Base-by-base conservation (phyloP, 2,329 filamentous ascomycete genomes). In the Fusarium musae region DNA sequence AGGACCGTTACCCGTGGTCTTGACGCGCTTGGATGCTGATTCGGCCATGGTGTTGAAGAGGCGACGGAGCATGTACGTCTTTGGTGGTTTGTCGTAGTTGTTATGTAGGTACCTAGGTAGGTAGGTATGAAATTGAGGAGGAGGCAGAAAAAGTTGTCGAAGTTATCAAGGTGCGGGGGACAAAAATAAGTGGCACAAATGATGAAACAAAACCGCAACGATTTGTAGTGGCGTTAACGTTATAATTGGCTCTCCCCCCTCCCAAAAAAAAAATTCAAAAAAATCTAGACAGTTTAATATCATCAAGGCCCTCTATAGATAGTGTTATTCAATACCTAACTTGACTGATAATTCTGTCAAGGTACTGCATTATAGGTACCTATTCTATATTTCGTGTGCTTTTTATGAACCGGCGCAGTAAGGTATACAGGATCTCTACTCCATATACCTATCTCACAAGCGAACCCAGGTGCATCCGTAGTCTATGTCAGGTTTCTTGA, bases 1-100 rank as follows among this genome's bases (percentile, higher is more conserved):
- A 73, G 92, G 75, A 49, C 78, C 78, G 37, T 89, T 87, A 77
- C 78, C 77, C 36, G 89, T 87, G 77, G 92, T 93, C 88, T 97
- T 97, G 82, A 97, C 85, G 83, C 93, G 92, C 85, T 98, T 98
- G 72, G 92, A 85, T 79, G 91, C 88, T 80, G 86, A 89, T 87
- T 93, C 89, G 78, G 91, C 87, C 82, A 83, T 83, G 73, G 70
- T 76, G 19, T 69, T 75, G 39, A 80, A 26, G 65, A 79, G 52
- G 65, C 80, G 80, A 49, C 79, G 80, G 56, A 80, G 75, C 81
- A 83, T 83, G 43, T 59, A 50, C 49, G 34, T 47, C 42, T 53
- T 44, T 36, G 54, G 58, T 49, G 26, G 42, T 19, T 34, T 50
- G 47, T 34, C 47, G 37, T 43, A 70, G 42, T 32, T 50, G 47